Conservation (phyloP, 1,139 yeast species). For the Petasospora rhodanensis region DNA sequence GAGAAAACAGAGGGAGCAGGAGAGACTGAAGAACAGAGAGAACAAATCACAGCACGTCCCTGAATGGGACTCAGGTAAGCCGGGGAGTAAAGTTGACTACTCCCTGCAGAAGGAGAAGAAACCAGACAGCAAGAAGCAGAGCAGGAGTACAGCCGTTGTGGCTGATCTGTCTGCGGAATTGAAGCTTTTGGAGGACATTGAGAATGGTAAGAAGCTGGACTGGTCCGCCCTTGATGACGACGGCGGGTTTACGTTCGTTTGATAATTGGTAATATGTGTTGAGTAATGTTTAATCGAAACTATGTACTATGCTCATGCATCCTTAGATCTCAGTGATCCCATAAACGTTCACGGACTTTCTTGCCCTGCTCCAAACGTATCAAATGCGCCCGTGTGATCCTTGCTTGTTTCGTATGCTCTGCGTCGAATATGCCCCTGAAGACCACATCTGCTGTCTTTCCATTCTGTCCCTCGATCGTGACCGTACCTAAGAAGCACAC, state of each 20-base stretch:
- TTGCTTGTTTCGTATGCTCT: slow-evolving; percentile 24
- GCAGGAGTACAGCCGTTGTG: slow-evolving; percentile 1
- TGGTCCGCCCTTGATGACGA: slow-evolving; percentile 25
- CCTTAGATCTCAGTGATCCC: slow-evolving; percentile 11
- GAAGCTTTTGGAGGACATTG: slow-evolving; percentile 12
- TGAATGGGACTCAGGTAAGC: slow-evolving; percentile 16
- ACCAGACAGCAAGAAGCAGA: background rate
- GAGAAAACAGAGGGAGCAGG: slow-evolving; percentile 8
- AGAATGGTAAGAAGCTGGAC: slow-evolving; percentile 13
- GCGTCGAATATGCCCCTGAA: slow-evolving; percentile 23
- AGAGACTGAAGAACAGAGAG: slow-evolving; percentile 11
- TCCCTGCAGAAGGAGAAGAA: slow-evolving; percentile 1
- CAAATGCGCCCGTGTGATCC: slow-evolving; percentile 17
- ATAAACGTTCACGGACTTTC: slow-evolving; percentile 15
- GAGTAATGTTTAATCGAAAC: too few species aligned
- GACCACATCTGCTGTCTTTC: slow-evolving; percentile 15
- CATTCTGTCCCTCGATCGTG: slow-evolving; percentile 16
- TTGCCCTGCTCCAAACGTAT: slow-evolving; percentile 15
- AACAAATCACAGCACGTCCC: slow-evolving; percentile 6
- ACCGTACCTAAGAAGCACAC: slow-evolving; percentile 22
- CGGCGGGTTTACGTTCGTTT: too few species aligned
- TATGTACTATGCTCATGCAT: background rate
- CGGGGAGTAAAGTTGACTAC: slow-evolving; percentile 7
- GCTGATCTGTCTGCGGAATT: slow-evolving; percentile 7
- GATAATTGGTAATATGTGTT: too few species aligned